These are phyloP conservation scores for Mycoemilia scoparia DNA, from an alignment of 192 early-diverging fungal genomes.

Conservation along the genomic window DNA sequence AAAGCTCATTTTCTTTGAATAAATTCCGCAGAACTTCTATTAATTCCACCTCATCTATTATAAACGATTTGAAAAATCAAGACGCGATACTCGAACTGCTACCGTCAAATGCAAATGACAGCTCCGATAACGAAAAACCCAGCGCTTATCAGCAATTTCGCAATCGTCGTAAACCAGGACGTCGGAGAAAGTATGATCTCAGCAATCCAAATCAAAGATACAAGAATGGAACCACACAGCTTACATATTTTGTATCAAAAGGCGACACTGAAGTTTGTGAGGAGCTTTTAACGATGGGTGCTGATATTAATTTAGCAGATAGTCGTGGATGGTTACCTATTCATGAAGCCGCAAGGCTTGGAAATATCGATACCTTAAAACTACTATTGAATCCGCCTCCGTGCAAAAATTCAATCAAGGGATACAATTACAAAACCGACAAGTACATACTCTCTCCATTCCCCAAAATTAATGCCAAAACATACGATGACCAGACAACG, in stretches of 20 bases:
- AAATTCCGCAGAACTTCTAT: too few species aligned
- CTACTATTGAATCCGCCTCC: constrained; percentile 14
- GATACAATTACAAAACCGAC: constrained; percentile 1
- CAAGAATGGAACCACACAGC: too few species aligned
- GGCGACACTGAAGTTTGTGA: constrained; percentile 13
- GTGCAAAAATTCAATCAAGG: constrained; percentile 2
- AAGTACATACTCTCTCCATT: constrained; percentile 16
- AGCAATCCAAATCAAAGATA: too few species aligned
- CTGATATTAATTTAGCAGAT: constrained; percentile 10
- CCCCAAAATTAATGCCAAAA: constrained; percentile 16
- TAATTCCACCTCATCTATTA: too few species aligned
- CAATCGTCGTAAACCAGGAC: too few species aligned
- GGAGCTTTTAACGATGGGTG: constrained; percentile 19
- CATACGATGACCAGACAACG: constrained; percentile 9
- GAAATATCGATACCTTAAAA: constrained; percentile 10
- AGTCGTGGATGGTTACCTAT: constrained; percentile 20
- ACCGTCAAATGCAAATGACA: too few species aligned
- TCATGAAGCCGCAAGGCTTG: constrained; percentile 14
- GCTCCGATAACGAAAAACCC: too few species aligned
- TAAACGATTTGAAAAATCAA: too few species aligned
- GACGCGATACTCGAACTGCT: too few species aligned
- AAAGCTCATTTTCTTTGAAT: too few species aligned
- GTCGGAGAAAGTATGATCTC: too few species aligned
- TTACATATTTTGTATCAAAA: constrained; percentile 20
- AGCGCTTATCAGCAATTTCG: too few species aligned